Base-by-base conservation (phyloP, 2,329 filamentous ascomycete species). In the Aspergillus candidus region DNA sequence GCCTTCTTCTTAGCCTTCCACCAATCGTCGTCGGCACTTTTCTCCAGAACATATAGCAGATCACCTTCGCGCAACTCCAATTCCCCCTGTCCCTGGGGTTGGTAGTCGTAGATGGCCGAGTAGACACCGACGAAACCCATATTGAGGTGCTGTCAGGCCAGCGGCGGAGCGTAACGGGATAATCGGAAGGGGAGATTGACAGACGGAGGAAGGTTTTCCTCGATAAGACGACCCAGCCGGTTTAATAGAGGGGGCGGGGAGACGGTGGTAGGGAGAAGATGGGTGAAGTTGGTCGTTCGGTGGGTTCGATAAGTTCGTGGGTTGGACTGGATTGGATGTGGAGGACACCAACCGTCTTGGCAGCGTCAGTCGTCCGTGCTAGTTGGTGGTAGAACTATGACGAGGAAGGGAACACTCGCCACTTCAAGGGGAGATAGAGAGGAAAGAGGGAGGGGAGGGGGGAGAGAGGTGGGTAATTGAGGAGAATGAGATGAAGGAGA, bases 1-100 rank as follows among this genome's bases (percentile, higher is more conserved):
- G 89, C 88, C 72, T 84, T 88, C 76, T 94, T 95, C 75, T 94
- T 95, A 38, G 86, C 88, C 67, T 84, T 93, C 93, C 93, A 97
- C 93, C 93, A 97, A 63, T 88, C 82, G 65, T 86, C 84, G 12
- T 86, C 82, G 40, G 71, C 65, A 52, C 81, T 85, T 72, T 94
- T 94, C 59, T 94, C 88, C 45, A 94, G 71, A 46, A 96, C 77
- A 68, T 90, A 96, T 47, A 97, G 80, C 51, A 96, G 66, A 69
- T 96, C 91, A 47, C 89, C 89, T 61, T 96, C 90, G 44, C 72
- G 74, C 58, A 97, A 86, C 52, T 83, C 78, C 49, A 97, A 77
- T 77, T 97, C 91, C 53, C 86, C 86, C 59, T 88, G 84, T 57
- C 82, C 83, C 68, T 94, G 88, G 51, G 91, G 88, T 63, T 78